phyloP scores from a whole-genome alignment of 768 basidiomycete genomes.

The Daedaleopsis nitida region DNA sequence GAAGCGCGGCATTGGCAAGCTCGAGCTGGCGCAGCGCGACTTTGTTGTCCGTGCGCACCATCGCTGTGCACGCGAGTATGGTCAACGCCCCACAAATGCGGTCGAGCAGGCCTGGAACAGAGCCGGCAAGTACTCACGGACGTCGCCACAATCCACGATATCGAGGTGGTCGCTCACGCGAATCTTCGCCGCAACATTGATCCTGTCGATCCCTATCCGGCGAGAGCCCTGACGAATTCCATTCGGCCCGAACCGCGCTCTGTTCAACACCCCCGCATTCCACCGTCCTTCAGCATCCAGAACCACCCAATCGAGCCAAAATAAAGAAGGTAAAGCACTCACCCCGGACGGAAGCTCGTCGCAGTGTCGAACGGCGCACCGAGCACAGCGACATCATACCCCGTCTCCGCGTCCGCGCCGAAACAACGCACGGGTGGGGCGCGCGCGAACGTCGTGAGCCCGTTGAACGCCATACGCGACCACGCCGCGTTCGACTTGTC shows the following conservation, averaged over 20 bases:
- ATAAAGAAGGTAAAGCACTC: neutral
- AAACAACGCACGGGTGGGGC: conserved; percentile 31
- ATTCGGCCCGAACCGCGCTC: conserved; percentile 36
- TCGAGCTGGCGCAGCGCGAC: conserved; percentile 37
- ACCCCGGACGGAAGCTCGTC: conserved; percentile 36
- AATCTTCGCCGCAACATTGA: conserved; percentile 33
- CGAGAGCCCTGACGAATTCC: conserved; percentile 37
- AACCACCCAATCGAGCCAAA: neutral
- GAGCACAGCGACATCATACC: conserved; percentile 33
- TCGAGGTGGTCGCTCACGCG: conserved; percentile 29
- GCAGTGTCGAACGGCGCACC: conserved; percentile 37
- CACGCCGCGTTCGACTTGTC: conserved; percentile 19
- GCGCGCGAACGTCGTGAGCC: conserved; percentile 31
- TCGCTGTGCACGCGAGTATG: conserved; percentile 15
- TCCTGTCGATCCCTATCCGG: conserved; percentile 30
- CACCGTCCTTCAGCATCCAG: neutral
- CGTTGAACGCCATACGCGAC: conserved; percentile 27
- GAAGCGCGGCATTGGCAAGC: conserved; percentile 29
- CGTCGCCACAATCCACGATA: conserved; percentile 35
- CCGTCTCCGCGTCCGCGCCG: conserved; percentile 25
- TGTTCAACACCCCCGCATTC: neutral
- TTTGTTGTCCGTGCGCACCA: conserved; percentile 31
- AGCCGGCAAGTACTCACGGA: conserved; percentile 24
- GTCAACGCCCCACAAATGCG: too few species aligned
- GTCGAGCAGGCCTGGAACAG: neutral